A percentile compares a stretch with the other conserved stretches of the same genome.
Evolutionary conservation across 768 basidiomycete genomes (phyloP).

Genomic region (Amylocystis lapponica): DNA sequence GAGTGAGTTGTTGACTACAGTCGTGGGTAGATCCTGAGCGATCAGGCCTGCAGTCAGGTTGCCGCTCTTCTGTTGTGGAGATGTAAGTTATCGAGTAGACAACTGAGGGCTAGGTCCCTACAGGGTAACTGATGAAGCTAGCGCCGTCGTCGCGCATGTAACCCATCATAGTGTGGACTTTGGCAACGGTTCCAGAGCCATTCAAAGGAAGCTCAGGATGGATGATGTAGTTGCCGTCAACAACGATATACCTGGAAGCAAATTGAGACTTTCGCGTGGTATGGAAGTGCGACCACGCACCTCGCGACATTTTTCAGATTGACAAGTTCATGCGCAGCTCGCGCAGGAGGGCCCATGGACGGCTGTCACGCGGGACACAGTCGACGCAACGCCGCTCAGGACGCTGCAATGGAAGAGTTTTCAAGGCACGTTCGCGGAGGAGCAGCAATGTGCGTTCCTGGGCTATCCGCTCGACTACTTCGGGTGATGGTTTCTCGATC

Average conservation of each 20-base stretch:
- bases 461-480: slow-evolving; percentile 7
- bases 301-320: slow-evolving; percentile 27
- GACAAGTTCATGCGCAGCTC: slow-evolving; percentile 31
- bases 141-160: slow-evolving; percentile 48
- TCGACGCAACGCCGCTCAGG: slow-evolving; percentile 25
- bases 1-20: slow-evolving; percentile 21
- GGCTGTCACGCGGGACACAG: slow-evolving; percentile 24
- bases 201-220: slow-evolving; percentile 33
- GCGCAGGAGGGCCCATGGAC: slow-evolving; percentile 29
- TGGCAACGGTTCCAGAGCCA: slow-evolving; percentile 30
- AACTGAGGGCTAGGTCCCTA: background rate
- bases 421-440: slow-evolving; percentile 29
- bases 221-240: slow-evolving; percentile 41
- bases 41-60: slow-evolving; percentile 18
- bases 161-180: slow-evolving; percentile 43
- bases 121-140: slow-evolving; percentile 38
- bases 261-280: background rate
- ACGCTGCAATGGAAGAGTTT: slow-evolving; percentile 29
- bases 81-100: background rate
- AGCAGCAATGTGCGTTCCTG: slow-evolving; percentile 34
- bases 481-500: no score
- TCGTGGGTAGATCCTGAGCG: slow-evolving; percentile 17
- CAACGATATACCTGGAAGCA: slow-evolving; percentile 33
- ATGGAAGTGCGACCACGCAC: slow-evolving; percentile 5
- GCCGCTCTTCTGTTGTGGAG: slow-evolving; percentile 6